These are phyloP conservation scores for Plantago elongata DNA, from an alignment of 257 asterid genomes.

Conservation along the genomic window DNA sequence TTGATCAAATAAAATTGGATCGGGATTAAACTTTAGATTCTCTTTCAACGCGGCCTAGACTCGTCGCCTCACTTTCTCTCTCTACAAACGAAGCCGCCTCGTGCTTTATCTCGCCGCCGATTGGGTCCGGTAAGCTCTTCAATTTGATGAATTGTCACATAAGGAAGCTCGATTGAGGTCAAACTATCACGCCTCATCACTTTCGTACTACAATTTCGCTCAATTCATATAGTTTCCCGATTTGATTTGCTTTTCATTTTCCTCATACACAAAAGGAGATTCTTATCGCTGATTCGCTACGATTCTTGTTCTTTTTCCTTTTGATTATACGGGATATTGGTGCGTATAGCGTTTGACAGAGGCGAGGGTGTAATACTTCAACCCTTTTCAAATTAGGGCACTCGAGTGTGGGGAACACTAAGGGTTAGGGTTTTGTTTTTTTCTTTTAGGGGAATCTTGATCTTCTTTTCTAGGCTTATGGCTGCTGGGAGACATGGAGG, in stretches of 20 bases:
- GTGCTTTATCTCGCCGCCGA: neutral
- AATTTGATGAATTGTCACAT: constrained; percentile 1
- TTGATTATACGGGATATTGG: neutral
- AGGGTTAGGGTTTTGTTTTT: constrained; percentile 21
- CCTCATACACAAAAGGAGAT: too few species aligned
- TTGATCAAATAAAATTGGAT: too few species aligned
- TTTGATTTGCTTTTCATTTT: neutral
- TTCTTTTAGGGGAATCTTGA: neutral
- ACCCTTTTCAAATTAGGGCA: neutral
- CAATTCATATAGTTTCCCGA: neutral
- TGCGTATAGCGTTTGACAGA: neutral
- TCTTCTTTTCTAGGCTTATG: constrained; percentile 25
- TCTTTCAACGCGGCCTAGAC: too few species aligned
- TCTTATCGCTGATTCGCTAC: too few species aligned
- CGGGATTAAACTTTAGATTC: too few species aligned
- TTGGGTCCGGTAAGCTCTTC: neutral
- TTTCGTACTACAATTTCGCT: neutral
- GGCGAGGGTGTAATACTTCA: too few species aligned
- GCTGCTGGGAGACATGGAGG: constrained; percentile 78
- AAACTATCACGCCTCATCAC: neutral
- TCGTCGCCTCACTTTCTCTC: too few species aligned
- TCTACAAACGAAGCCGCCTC: too few species aligned
- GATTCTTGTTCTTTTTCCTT: too few species aligned
- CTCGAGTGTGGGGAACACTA: neutral
- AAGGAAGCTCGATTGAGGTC: neutral